These are phyloP conservation scores for Clathrospora elynae DNA, from an alignment of 2,329 filamentous ascomycete species.

Conservation along the genomic window DNA sequence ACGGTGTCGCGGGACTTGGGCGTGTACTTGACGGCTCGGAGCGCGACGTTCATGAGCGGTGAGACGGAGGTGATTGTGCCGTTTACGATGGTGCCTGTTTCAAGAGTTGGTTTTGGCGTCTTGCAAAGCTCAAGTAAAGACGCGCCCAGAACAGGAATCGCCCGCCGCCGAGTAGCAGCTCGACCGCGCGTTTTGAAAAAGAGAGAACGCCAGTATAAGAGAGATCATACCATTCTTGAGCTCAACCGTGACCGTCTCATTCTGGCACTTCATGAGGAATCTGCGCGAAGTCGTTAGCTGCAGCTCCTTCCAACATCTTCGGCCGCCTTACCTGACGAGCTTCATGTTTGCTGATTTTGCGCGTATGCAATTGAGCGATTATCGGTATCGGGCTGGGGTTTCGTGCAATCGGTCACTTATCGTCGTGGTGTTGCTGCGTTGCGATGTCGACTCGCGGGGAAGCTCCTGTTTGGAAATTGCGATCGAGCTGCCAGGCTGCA, in stretches of 20 bases:
- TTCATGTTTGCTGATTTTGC: constrained; percentile 35
- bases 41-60: constrained; percentile 97
- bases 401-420: neutral
- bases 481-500: constrained; percentile 27
- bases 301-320: neutral
- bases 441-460: constrained; percentile 29
- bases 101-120: neutral
- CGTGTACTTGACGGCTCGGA: constrained; percentile 97
- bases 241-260: constrained; percentile 98
- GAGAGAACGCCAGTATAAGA: constrained; percentile 1
- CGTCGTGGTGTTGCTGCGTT: constrained; percentile 17
- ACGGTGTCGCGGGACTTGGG: constrained; percentile 84
- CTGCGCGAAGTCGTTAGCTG: constrained; percentile 56
- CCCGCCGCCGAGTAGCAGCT: neutral
- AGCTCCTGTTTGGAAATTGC: constrained; percentile 31
- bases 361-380: neutral
- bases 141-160: neutral
- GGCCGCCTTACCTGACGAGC: constrained; percentile 41
- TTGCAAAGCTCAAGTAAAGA: constrained; percentile 6
- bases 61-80: constrained; percentile 97
- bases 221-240: constrained; percentile 83
- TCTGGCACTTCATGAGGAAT: constrained; percentile 99
- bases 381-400: neutral
- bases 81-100: constrained; percentile 90
- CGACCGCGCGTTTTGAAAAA: neutral